Conservation (phyloP, 495 filamentous ascomycete genomes). For the Talaromyces ruber region DNA sequence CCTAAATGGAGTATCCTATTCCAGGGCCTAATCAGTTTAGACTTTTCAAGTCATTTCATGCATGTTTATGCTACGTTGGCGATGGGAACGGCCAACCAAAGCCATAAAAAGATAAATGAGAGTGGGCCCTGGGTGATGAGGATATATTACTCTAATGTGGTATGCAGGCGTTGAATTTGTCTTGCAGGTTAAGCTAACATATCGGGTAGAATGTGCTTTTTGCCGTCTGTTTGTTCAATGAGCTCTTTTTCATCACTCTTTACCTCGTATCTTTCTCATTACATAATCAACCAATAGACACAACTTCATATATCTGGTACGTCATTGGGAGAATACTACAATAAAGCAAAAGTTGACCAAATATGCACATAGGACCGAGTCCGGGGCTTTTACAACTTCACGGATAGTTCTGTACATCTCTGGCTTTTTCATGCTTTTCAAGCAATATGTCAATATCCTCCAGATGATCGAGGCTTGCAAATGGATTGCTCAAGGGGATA, state of each 20-base stretch:
- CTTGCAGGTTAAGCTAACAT: slow-evolving; percentile 1
- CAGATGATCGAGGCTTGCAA: slow-evolving; percentile 75
- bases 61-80: slow-evolving; percentile 88
- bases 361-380: slow-evolving; percentile 35
- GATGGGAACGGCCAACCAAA: slow-evolving; percentile 61
- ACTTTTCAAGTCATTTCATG: slow-evolving; percentile 94
- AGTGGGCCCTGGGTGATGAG: slow-evolving; percentile 53
- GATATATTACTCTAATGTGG: slow-evolving; percentile 81
- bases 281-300: slow-evolving; percentile 54
- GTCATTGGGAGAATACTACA: too few species aligned
- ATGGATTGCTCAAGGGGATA: slow-evolving; percentile 74
- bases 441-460: slow-evolving; percentile 75
- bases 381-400: slow-evolving; percentile 51
- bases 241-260: slow-evolving; percentile 78
- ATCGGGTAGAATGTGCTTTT: slow-evolving; percentile 65
- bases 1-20: slow-evolving; percentile 88
- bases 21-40: slow-evolving; percentile 83
- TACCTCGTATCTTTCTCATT: slow-evolving; percentile 83
- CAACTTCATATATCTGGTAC: too few species aligned
- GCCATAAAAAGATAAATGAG: slow-evolving; percentile 91
- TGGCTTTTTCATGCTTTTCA: slow-evolving; percentile 65
- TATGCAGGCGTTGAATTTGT: slow-evolving; percentile 22
- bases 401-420: slow-evolving; percentile 63
- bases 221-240: slow-evolving; percentile 66
- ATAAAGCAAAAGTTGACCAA: slow-evolving; percentile 38